Conservation (phyloP, 148 eudicot species). For the Polygonum aviculare region DNA sequence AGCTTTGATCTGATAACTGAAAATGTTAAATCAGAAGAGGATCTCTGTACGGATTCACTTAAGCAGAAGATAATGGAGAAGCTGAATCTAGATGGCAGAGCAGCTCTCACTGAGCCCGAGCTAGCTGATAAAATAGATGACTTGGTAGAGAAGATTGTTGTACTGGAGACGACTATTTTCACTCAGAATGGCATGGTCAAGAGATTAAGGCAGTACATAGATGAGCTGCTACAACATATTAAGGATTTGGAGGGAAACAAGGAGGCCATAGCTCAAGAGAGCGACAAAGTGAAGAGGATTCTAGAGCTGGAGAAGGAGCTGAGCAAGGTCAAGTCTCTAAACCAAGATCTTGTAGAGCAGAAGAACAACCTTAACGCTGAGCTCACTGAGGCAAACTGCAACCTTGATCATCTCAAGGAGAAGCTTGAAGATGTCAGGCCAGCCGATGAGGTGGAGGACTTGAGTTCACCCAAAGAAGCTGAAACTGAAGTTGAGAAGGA, state of each 20-base stretch:
- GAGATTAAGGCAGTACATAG: conserved; percentile 42
- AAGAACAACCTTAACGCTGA: conserved; percentile 27
- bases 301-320: conserved; percentile 53
- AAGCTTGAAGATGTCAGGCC: conserved; percentile 45
- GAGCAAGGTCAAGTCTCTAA: conserved; percentile 31
- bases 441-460: conserved; percentile 31
- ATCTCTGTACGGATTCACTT: conserved; percentile 18
- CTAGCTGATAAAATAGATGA: conserved; percentile 72
- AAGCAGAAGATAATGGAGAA: conserved; percentile 35
- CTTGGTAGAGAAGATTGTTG: conserved; percentile 52
- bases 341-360: conserved; percentile 24
- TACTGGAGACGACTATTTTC: conserved; percentile 40
- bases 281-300: conserved; percentile 28
- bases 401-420: conserved; percentile 45
- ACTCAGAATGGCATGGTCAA: conserved; percentile 53
- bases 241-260: conserved; percentile 41
- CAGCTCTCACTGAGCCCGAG: conserved; percentile 44
- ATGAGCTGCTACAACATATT: conserved; percentile 41
- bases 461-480: conserved; percentile 14
- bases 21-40: conserved; percentile 21
- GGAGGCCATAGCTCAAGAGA: conserved; percentile 25
- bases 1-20: conserved; percentile 22
- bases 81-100: conserved; percentile 20
- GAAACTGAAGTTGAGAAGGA: conserved; percentile 20
- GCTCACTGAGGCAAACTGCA: conserved; percentile 42